A percentile compares a stretch with the other conserved stretches of the same genome.
Conservation (phyloP, 345 rosid genomes). For the Sisymbrium irio region DNA sequence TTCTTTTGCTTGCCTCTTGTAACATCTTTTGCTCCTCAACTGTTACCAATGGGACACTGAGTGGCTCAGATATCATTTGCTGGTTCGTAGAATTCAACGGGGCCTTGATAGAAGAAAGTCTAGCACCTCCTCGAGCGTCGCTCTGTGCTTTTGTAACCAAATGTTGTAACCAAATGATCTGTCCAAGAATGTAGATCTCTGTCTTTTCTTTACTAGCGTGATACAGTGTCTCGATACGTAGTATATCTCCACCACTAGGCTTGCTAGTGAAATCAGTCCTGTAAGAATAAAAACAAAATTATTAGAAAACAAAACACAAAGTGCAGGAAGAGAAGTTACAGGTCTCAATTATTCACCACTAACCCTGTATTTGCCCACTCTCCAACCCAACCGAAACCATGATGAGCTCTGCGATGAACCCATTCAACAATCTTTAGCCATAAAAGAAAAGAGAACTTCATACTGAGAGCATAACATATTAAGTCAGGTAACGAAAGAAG, state of each 20-base stretch:
- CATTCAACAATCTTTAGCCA: conserved; percentile 21
- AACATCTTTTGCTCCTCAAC: conserved; percentile 43
- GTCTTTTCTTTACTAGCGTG: conserved; percentile 82
- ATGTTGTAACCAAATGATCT: conserved; percentile 78
- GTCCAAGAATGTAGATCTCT: conserved; percentile 76
- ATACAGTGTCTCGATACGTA: conserved; percentile 77
- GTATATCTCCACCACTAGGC: conserved; percentile 48
- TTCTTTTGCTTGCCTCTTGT: conserved; percentile 34
- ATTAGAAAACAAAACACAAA: background rate
- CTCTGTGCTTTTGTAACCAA: conserved; percentile 52
- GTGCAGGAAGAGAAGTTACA: background rate
- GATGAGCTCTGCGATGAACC: conserved; percentile 63
- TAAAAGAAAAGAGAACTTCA: background rate
- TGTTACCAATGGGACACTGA: conserved; percentile 30
- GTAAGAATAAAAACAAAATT: conserved; percentile 17
- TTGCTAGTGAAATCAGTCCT: conserved; percentile 63
- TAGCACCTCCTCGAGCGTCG: conserved; percentile 25
- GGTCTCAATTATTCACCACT: conserved; percentile 33
- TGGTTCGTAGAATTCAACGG: conserved; percentile 25
- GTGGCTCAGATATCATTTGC: conserved; percentile 23
- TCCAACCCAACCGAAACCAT: conserved; percentile 85
- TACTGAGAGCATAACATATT: background rate
- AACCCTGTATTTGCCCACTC: conserved; percentile 96
- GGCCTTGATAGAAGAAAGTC: conserved; percentile 23
- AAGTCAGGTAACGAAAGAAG: background rate